These are phyloP conservation scores for Obba rivulosa DNA, from an alignment of 768 basidiomycete species.

Conservation along the genomic window DNA sequence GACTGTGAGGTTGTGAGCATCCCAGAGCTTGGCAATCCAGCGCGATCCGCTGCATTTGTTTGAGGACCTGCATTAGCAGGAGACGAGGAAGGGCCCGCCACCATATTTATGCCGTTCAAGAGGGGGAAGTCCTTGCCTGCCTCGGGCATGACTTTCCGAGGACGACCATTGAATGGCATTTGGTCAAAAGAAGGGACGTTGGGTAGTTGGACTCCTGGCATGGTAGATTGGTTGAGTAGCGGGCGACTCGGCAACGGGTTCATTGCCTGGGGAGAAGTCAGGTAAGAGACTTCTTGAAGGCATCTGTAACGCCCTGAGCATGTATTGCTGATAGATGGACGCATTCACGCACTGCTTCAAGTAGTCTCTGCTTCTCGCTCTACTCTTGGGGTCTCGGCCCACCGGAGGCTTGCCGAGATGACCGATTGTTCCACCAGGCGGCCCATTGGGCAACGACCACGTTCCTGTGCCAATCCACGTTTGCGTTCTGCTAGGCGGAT, in stretches of 20 bases:
- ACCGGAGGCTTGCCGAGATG: conserved; percentile 64
- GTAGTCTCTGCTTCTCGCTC: conserved; percentile 92
- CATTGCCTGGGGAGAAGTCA: conserved; percentile 95
- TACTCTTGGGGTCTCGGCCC: conserved; percentile 91
- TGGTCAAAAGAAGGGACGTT: conserved; percentile 73
- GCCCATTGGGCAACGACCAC: conserved; percentile 41
- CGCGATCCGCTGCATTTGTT: conserved; percentile 46
- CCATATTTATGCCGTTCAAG: conserved; percentile 53
- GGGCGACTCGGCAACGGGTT: conserved; percentile 92
- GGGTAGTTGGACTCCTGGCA: conserved; percentile 54
- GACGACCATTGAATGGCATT: conserved; percentile 72
- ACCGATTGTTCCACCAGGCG: conserved; percentile 38
- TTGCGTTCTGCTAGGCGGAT: conserved; percentile 43
- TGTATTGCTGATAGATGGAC: conserved; percentile 3
- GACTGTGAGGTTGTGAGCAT: conserved; percentile 35
- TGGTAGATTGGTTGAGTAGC: conserved; percentile 58
- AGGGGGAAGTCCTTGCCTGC: conserved; percentile 63
- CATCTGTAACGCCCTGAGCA: conserved; percentile 51
- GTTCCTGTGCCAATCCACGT: conserved; percentile 46
- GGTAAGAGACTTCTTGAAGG: conserved; percentile 95
- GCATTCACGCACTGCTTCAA: conserved; percentile 75
- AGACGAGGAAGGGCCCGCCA: conserved; percentile 47
- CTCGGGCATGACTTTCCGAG: conserved; percentile 77
- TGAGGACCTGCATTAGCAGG: conserved; percentile 40
- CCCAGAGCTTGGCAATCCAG: conserved; percentile 33